phyloP scores from a whole-genome alignment of 176 grass and related monocot genomes.

The Eragrostis curvula region DNA sequence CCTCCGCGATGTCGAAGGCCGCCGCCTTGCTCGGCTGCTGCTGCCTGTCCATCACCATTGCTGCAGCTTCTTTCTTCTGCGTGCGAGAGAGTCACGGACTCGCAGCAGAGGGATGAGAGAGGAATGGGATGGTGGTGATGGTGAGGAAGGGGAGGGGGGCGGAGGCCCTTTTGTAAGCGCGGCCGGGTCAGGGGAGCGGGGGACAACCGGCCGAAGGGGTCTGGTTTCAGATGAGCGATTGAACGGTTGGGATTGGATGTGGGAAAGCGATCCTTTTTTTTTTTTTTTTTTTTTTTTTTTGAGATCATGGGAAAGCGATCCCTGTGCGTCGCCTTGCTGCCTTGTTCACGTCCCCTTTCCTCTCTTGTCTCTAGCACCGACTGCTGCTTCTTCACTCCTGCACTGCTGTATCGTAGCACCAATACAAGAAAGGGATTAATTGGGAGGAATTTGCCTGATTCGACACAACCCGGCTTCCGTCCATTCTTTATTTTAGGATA shows the following conservation, averaged over 20 bases:
- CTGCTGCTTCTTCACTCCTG: not conserved
- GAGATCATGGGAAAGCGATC: not conserved
- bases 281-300: too few relatives aligned
- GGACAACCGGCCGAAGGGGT: too few relatives aligned
- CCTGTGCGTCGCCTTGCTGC: not conserved
- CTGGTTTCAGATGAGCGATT: not conserved
- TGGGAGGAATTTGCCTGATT: not conserved
- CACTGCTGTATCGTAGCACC: not conserved
- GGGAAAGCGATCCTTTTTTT: not conserved
- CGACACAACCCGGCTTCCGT: not conserved
- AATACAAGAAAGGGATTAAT: not conserved
- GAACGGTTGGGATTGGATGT: constrained; percentile 45
- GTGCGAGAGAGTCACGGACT: too few relatives aligned
- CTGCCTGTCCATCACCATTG: constrained; percentile 54
- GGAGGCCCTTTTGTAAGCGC: constrained; percentile 50
- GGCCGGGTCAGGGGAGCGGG: not conserved
- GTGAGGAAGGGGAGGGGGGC: constrained; percentile 16
- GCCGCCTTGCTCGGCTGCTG: constrained; percentile 7
- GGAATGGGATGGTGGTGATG: constrained; percentile 31
- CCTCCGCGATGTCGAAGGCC: constrained; percentile 57
- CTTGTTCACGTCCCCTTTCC: not conserved
- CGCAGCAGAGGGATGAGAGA: not conserved
- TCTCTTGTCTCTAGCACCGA: not conserved
- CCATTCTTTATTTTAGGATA: constrained; percentile 17
- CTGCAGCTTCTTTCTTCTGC: not conserved